phyloP scores from a whole-genome alignment of 768 basidiomycete species.

The Suillus subaureus region DNA sequence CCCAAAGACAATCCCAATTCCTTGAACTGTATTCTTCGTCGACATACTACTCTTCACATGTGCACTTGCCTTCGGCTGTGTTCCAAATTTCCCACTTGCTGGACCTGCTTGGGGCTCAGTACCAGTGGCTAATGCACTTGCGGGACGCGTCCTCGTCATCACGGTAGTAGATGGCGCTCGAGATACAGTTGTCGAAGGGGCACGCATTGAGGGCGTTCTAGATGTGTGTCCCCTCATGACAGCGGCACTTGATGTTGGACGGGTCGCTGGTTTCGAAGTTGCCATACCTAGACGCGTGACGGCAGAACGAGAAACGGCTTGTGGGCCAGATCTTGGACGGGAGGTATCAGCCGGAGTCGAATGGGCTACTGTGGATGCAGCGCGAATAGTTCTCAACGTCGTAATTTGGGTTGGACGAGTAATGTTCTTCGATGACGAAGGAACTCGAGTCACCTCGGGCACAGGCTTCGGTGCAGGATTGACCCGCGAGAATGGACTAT shows the following conservation, averaged over 20 bases:
- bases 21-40: conserved; percentile 31
- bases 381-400: not conserved
- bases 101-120: conserved; percentile 3
- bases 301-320: not conserved
- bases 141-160: conserved; percentile 10
- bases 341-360: not conserved
- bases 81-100: not conserved
- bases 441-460: not conserved
- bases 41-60: conserved; percentile 20
- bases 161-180: conserved; percentile 15
- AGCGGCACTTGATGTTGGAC: not conserved
- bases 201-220: conserved; percentile 11
- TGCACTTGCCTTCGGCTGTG: not conserved
- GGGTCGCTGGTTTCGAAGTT: not conserved
- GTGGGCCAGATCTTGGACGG: not conserved
- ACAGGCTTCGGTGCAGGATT: conserved; percentile 10
- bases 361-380: not conserved
- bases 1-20: conserved; percentile 30
- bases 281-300: not conserved
- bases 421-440: not conserved
- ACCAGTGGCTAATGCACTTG: conserved; percentile 12
- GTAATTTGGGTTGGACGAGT: not conserved
- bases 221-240: conserved; percentile 5
- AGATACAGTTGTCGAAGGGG: conserved; percentile 14
- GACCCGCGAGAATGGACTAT: conserved; percentile 27